Base-by-base conservation (phyloP, 2,329 filamentous ascomycete species). In the Tolypocladium nubicola region DNA sequence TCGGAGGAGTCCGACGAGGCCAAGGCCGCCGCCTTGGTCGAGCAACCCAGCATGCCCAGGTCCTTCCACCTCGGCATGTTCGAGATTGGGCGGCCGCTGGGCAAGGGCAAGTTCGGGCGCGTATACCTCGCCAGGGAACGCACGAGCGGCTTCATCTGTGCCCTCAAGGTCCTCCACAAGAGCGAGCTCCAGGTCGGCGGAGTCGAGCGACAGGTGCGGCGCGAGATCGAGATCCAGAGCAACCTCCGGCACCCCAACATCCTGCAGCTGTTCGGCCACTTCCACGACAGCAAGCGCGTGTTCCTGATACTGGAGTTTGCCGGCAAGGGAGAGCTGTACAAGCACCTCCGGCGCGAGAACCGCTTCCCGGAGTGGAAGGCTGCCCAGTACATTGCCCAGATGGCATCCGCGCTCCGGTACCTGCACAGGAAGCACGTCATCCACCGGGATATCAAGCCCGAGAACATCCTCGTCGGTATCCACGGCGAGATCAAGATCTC, bases 401-500 rank as follows among this genome's bases (percentile, higher is more conserved):
- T 89, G 84, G 85, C 85, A 3, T 59, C 61, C 10, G 65, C 68
- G 0, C 56, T 71, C 56, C 56, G 53, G 2, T 68, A 70, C 45
- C 61, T 71, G 39, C 68, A 70, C 60, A 57, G 65, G 9, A 70
- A 70, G 59, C 61, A 69, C 38, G 62, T 71, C 19, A 70, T 69
- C 7, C 69, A 70, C 54, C 64, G 68, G n/a, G 65, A 66, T 43
- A 69, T 69, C 55, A 71, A 71, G 65, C 68, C 69, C 3, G 68
- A 70, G 59, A 71, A 72, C 43, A 70, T 73, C 23, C 61, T 72
- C 7, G 63, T 72, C 0, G 93, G 93, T 16, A 91, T 97, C 59
- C 93, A 97, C 69, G 94, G 92, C 63, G 94, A 99, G 78, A 92
- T 99, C 76, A 99, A 99, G 75, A 92, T 99, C 68, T 95, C 90